These are phyloP conservation scores for Lactifluus volemus DNA, from an alignment of 768 basidiomycete genomes.

Conservation along the genomic window DNA sequence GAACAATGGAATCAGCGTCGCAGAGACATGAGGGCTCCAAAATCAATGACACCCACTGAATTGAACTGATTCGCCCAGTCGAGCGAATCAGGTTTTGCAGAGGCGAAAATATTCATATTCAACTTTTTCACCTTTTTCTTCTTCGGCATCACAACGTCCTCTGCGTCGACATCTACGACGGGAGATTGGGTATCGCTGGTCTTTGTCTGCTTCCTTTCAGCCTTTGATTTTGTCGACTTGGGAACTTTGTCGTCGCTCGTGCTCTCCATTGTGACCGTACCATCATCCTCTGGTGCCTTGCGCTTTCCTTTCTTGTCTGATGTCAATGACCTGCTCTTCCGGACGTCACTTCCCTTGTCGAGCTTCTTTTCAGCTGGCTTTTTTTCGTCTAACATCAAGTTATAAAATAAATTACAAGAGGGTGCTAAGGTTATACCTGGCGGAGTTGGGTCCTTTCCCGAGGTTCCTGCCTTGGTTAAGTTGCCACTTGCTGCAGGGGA, in stretches of 20 bases:
- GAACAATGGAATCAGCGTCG: background rate
- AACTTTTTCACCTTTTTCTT: constrained; percentile 19
- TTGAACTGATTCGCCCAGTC: constrained; percentile 17
- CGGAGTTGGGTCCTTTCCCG: background rate
- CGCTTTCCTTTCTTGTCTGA: constrained; percentile 31
- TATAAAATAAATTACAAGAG: background rate
- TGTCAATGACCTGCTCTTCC: constrained; percentile 1
- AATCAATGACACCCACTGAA: constrained; percentile 1
- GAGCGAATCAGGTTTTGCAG: constrained; percentile 9
- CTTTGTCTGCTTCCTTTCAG: background rate
- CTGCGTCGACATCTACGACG: background rate
- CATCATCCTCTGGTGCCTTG: constrained; percentile 27
- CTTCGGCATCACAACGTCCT: constrained; percentile 9
- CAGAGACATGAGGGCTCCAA: background rate
- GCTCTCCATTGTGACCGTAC: constrained; percentile 5
- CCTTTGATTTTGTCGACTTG: background rate
- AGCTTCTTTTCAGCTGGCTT: constrained; percentile 10
- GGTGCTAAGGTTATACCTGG: background rate
- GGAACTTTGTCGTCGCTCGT: background rate
- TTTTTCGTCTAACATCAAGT: background rate
- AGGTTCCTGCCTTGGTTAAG: background rate
- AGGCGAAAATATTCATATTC: constrained; percentile 11
- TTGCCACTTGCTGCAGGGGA: background rate
- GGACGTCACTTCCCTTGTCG: constrained; percentile 10
- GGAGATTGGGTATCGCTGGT: background rate